Evolutionary conservation across 2,329 filamentous ascomycete genomes (phyloP), one percentile per base, ranked within the genome.

Genomic region (Chaetothyriales sp.): DNA sequence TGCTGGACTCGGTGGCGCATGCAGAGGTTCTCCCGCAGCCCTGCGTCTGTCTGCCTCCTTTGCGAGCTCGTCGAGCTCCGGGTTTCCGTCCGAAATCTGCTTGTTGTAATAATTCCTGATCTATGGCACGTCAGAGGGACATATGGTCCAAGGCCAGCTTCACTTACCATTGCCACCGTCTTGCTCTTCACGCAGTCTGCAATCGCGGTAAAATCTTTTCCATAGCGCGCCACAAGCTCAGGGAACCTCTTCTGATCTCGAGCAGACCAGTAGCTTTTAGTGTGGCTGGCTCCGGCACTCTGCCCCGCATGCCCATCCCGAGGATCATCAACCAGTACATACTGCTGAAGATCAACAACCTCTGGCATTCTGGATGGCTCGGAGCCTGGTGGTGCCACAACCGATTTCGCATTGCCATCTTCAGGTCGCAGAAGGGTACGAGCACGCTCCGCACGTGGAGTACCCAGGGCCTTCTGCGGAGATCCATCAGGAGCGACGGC

Each of bases 201-300:
- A 51, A 75, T 74, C 13, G 66, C 69, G 52, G 71, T 69, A 56
- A 72, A 75, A 60, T 75, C 69, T 28, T 65, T 68, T 18, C 73
- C 73, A 61, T 70, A 75, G 57, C 74, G 69, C 15, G 64, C 66
- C 40, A 75, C 60, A 44, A 74, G 59, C 13, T 66, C 64, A 1
- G 68, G 67, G 53, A 75, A 74, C 55, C 74, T 71, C 40, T 67
- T 64, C 56, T 71, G 67, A 57, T 75, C 73, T 10, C 71, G 70
- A 15, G 75, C 73, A 54, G 73, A 75, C 73, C 73, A 75, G 60
- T 75, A 75, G 53, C 73, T 75, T 4, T 70, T 73, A 28, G 72
- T 69, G 49, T 71, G 69, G 53, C 67, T 58, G 15, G 51, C 18
- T 46, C 40, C 46, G 18, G 50, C 45, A 20, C 48, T 37, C 45